Conservation (phyloP, 495 filamentous ascomycete species). For the Gamarada debralockiae region DNA sequence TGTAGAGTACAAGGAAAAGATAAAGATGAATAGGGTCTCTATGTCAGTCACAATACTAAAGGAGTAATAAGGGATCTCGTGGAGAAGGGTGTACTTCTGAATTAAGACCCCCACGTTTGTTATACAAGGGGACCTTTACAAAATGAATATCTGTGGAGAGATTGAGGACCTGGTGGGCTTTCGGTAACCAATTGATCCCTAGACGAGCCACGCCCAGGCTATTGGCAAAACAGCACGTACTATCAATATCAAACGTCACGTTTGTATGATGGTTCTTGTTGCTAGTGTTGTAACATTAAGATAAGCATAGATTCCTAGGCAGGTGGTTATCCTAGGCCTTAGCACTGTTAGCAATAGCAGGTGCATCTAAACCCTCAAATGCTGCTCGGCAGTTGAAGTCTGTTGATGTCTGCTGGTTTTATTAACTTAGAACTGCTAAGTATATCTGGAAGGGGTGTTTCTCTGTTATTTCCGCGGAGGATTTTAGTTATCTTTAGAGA, state of each 20-base stretch:
- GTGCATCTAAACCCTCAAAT: too few relatives aligned
- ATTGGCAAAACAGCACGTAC: background rate
- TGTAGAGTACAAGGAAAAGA: background rate
- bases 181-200: background rate
- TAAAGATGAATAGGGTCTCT: background rate
- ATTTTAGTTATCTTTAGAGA: slow-evolving; percentile 1
- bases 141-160: background rate
- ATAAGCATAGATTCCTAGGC: slow-evolving; percentile 8
- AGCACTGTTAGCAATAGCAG: too few relatives aligned
- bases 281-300: background rate
- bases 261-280: slow-evolving; percentile 2
- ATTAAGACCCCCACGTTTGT: background rate
- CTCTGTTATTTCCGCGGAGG: background rate
- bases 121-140: background rate
- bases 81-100: background rate
- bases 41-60: background rate
- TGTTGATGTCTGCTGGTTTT: background rate
- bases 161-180: background rate
- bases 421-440: slow-evolving; percentile 4
- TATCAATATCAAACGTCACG: slow-evolving; percentile 2
- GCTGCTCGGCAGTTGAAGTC: slow-evolving; percentile 1
- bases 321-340: background rate
- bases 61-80: background rate
- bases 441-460: background rate
- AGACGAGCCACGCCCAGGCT: background rate